phyloP scores from a whole-genome alignment of 352 stramenopile genomes.

The Globisporangium perplexum region DNA sequence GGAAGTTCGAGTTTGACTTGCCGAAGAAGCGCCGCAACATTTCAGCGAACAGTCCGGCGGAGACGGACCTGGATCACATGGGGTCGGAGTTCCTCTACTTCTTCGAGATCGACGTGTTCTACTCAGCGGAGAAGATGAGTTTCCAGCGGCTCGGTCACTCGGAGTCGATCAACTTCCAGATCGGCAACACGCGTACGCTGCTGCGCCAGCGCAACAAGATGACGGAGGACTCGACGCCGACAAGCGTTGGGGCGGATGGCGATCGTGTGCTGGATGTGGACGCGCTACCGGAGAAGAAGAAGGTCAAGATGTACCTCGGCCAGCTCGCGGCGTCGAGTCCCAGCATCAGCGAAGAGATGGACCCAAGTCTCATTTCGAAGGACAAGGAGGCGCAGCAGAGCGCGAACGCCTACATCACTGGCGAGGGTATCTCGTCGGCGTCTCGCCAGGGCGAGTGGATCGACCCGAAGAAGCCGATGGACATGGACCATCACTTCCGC shows the following conservation, averaged over 20 bases:
- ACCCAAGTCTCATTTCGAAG: slow-evolving; percentile 7
- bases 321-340: slow-evolving; percentile 34
- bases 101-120: slow-evolving; percentile 84
- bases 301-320: slow-evolving; percentile 41
- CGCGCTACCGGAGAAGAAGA: slow-evolving; percentile 79
- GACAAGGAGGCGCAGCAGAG: slow-evolving; percentile 7
- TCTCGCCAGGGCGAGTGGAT: slow-evolving; percentile 21
- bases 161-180: slow-evolving; percentile 82
- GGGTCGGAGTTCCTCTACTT: slow-evolving; percentile 78
- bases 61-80: slow-evolving; percentile 32
- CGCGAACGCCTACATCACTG: slow-evolving; percentile 24
- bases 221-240: slow-evolving; percentile 35
- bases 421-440: slow-evolving; percentile 26
- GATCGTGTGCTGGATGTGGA: slow-evolving; percentile 43
- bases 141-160: slow-evolving; percentile 62
- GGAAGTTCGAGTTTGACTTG: slow-evolving; percentile 88
- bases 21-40: slow-evolving; percentile 82
- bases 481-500: slow-evolving; percentile 39
- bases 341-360: slow-evolving; percentile 27
- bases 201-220: slow-evolving; percentile 79
- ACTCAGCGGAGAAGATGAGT: slow-evolving; percentile 42
- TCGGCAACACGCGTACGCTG: slow-evolving; percentile 81
- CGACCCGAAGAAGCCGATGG: slow-evolving; percentile 20
- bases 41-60: slow-evolving; percentile 18
- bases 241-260: slow-evolving; percentile 22